Percentiles rank a stretch among this genome's conserved stretches.
phyloP scores from a whole-genome alignment of 768 basidiomycete species.

The Xerocomus potaroensis region DNA sequence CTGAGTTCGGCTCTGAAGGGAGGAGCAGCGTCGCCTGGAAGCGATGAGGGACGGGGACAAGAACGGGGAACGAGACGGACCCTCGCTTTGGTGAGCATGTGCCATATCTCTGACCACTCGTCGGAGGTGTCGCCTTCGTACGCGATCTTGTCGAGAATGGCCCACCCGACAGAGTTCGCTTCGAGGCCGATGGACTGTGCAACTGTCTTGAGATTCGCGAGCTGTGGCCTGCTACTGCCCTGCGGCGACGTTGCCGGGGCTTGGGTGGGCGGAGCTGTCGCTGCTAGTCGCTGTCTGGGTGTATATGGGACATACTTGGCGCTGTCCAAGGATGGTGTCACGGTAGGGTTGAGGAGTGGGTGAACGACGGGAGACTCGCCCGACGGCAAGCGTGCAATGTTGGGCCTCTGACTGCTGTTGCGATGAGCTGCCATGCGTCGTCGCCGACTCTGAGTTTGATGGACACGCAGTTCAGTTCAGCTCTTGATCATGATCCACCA shows the following conservation, averaged over 20 bases:
- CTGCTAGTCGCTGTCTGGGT: conserved; percentile 59
- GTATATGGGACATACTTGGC: conserved; percentile 74
- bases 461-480: not conserved
- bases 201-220: conserved; percentile 70
- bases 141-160: conserved; percentile 69
- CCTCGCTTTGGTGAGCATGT: conserved; percentile 59
- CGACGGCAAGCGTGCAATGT: conserved; percentile 40
- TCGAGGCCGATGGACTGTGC: conserved; percentile 67
- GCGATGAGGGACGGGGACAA: not conserved
- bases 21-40: conserved; percentile 74
- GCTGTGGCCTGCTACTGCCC: conserved; percentile 60
- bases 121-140: conserved; percentile 43
- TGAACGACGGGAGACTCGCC: conserved; percentile 59
- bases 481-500: not conserved
- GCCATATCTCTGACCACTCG: conserved; percentile 74
- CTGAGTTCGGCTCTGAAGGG: conserved; percentile 56
- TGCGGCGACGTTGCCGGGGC: conserved; percentile 46
- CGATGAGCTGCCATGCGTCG: conserved; percentile 9
- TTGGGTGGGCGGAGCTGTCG: conserved; percentile 42
- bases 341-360: conserved; percentile 54
- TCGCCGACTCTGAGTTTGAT: not conserved
- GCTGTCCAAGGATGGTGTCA: conserved; percentile 14
- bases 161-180: conserved; percentile 64
- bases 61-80: conserved; percentile 37
- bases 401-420: too few species aligned